Evolutionary conservation across 805 yeast genomes (phyloP).

Genomic region (Candida schatavii): DNA sequence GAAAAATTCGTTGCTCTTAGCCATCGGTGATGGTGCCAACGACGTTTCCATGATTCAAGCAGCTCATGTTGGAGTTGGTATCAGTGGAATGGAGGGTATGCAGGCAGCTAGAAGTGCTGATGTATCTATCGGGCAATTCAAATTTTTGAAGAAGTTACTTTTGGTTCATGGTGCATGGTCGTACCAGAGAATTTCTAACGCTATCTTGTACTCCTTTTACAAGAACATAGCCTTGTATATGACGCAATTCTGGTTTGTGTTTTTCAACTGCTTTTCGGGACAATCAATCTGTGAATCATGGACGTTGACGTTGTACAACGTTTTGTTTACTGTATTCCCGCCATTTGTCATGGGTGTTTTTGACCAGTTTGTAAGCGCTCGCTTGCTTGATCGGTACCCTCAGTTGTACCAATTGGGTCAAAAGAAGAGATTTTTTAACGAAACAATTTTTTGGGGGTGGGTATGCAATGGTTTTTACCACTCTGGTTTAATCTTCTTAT

Average conservation of each 20-base stretch:
- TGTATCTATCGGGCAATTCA: conserved; percentile 94
- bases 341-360: conserved; percentile 95
- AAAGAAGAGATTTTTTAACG: conserved; percentile 82
- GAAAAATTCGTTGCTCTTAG: conserved; percentile 71
- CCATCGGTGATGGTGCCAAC: conserved; percentile 98
- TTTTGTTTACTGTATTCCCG: conserved; percentile 89
- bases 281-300: conserved; percentile 96
- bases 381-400: conserved; percentile 87
- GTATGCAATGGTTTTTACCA: conserved; percentile 93
- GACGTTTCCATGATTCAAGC: conserved; percentile 99
- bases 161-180: conserved; percentile 98
- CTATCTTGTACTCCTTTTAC: conserved; percentile 91
- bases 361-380: conserved; percentile 92
- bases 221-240: conserved; percentile 92
- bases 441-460: conserved; percentile 96
- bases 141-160: conserved; percentile 73
- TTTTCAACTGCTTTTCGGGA: conserved; percentile 88
- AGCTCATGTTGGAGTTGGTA: conserved; percentile 98
- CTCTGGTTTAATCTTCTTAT: conserved; percentile 77
- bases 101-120: conserved; percentile 99
- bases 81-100: conserved; percentile 99
- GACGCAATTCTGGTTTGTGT: conserved; percentile 98
- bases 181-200: conserved; percentile 88
- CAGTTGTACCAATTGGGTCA: conserved; percentile 91
- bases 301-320: conserved; percentile 95